These are phyloP conservation scores for Podila verticillata DNA, from an alignment of 192 early-diverging fungal genomes.

Conservation along the genomic window DNA sequence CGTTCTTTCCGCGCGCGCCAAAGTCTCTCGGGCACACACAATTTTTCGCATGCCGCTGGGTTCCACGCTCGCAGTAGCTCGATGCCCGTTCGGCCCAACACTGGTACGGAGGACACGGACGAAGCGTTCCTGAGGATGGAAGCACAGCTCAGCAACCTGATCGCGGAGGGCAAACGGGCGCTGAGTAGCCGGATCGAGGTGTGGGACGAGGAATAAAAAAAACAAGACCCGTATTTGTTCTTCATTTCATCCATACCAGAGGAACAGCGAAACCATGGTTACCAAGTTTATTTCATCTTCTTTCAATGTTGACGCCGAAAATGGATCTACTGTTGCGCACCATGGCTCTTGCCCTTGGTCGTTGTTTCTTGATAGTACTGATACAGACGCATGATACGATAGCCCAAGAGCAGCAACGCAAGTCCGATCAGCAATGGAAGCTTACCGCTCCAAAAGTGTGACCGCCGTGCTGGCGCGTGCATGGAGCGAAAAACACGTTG, in stretches of 20 bases:
- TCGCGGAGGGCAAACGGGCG: slow-evolving; percentile 46
- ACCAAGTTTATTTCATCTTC: too few relatives aligned
- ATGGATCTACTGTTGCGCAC: neutral
- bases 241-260: neutral
- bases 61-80: slow-evolving; percentile 22
- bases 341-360: neutral
- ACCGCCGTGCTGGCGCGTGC: neutral
- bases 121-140: slow-evolving; percentile 52
- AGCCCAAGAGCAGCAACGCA: slow-evolving; percentile 26
- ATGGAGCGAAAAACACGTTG: slow-evolving; percentile 22
- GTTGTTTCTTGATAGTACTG: slow-evolving; percentile 17
- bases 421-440: slow-evolving; percentile 24
- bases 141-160: slow-evolving; percentile 41
- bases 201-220: slow-evolving; percentile 37
- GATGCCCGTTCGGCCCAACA: slow-evolving; percentile 36
- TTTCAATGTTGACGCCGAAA: too few relatives aligned
- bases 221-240: neutral
- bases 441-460: slow-evolving; percentile 35
- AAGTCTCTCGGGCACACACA: slow-evolving; percentile 7
- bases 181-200: slow-evolving; percentile 40
- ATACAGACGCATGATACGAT: slow-evolving; percentile 30
- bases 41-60: neutral
- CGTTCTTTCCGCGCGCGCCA: slow-evolving; percentile 18
- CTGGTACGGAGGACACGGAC: slow-evolving; percentile 40
- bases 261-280: too few relatives aligned